Evolutionary conservation across 2,329 filamentous ascomycete genomes (phyloP), one percentile per base, ranked within the genome.

Genomic region (Beauveria australis): DNA sequence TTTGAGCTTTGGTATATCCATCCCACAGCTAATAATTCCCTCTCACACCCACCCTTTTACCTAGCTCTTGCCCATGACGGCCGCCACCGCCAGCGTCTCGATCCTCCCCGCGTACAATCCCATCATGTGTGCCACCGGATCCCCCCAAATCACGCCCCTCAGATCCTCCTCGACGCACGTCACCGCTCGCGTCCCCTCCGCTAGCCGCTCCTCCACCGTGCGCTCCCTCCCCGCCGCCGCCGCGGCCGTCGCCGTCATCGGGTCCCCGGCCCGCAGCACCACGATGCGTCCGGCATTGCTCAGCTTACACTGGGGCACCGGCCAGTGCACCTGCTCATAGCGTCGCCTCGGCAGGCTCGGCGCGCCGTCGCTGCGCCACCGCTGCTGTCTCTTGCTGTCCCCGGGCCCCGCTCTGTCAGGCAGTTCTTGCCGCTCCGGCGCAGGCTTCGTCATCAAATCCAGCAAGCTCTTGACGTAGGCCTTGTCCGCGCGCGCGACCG

Each of bases 101-200:
- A 95, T 82, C 58, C 91, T 76, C 22, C 80, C 82, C 16, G 84
- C 83, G 73, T 96, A 96, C 22, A 94, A 69, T 62, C 78, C 83
- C 91, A 96, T 95, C 66, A 86, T 79, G 74, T 95, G 91, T 70
- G 86, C 88, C 48, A 91, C 77, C 0, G 89, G 89, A 70, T 96
- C 91, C 0, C 91, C 91, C 81, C 91, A 96, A 4, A 96, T 78
- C 0, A 92, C 81, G 1, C 78, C 80, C 26, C 88, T 77, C 55
- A 96, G 72, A 68, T 89, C 78, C 48, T 87, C 82, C 64, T 94
- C 89, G 0, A 77, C 82, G 9, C 87, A 81, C 10, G 86, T 80
- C 63, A 87, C 86, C 2, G 89, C 89, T 52, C 89, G 81, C 0
- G 92, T 82, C 5, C 85, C 82, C 53, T 87, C 81, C 61, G 74